Conservation (phyloP, 2,329 filamentous ascomycete species). For the Zopfia rhizophila region DNA sequence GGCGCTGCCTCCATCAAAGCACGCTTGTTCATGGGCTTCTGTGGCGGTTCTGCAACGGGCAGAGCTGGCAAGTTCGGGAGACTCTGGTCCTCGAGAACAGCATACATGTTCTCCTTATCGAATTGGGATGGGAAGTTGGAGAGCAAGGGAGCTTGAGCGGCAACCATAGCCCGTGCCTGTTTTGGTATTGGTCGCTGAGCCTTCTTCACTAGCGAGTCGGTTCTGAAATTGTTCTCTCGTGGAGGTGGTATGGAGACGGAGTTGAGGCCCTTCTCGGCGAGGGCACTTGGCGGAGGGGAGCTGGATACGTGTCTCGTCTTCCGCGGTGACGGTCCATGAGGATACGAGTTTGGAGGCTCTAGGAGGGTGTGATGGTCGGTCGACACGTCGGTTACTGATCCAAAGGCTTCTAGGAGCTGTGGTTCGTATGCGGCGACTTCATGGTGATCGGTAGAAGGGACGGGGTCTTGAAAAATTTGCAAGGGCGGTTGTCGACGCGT, state of each 20-base stretch:
- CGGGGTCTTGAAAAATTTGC: slow-evolving; percentile 69
- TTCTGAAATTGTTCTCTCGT: slow-evolving; percentile 62
- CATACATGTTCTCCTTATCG: slow-evolving; percentile 62
- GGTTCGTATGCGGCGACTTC: slow-evolving; percentile 61
- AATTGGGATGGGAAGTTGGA: slow-evolving; percentile 60
- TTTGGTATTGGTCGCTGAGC: slow-evolving; percentile 59
- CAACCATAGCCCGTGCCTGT: slow-evolving; percentile 47
- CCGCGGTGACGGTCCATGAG: slow-evolving; percentile 72
- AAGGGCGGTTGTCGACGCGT: slow-evolving; percentile 66
- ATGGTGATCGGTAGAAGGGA: slow-evolving; percentile 54
- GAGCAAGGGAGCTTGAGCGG: slow-evolving; percentile 67
- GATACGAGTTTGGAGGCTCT: slow-evolving; percentile 66
- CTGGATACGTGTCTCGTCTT: slow-evolving; percentile 70
- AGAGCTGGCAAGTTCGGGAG: slow-evolving; percentile 42
- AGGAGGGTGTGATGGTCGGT: slow-evolving; percentile 72
- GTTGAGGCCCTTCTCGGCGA: slow-evolving; percentile 72
- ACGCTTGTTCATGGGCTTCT: slow-evolving; percentile 62
- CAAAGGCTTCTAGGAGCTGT: slow-evolving; percentile 60
- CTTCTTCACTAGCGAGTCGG: slow-evolving; percentile 77
- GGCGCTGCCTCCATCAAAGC: slow-evolving; percentile 77
- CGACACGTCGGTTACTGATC: slow-evolving; percentile 56
- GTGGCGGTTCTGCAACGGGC: slow-evolving; percentile 37
- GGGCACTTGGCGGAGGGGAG: slow-evolving; percentile 67
- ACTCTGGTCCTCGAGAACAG: slow-evolving; percentile 54
- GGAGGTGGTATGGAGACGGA: slow-evolving; percentile 75